Evolutionary conservation across 208 protist genomes (phyloP).

Genomic region (Phytomonas sp.): DNA sequence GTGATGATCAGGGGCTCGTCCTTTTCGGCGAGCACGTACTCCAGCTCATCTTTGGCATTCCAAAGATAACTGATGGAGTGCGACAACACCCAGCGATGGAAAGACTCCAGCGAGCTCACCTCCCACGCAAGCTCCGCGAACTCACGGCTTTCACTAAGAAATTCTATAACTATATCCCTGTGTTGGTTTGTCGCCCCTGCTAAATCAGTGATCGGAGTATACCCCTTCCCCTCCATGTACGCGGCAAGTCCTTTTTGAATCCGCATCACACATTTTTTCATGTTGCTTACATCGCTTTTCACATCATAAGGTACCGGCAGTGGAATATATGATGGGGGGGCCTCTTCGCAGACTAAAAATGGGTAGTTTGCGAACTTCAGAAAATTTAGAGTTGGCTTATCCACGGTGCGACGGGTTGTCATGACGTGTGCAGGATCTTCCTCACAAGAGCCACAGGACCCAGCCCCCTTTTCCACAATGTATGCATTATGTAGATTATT

Average conservation of each 20-base stretch:
- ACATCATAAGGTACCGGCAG: slow-evolving; percentile 73
- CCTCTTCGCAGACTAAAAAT: slow-evolving; percentile 74
- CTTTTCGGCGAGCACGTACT: slow-evolving; percentile 66
- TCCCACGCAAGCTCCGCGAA: slow-evolving; percentile 65
- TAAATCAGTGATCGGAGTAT: not conserved
- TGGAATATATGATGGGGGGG: slow-evolving; percentile 62
- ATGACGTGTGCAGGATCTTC: slow-evolving; percentile 13
- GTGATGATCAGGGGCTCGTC: slow-evolving; percentile 27
- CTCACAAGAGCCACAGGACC: not conserved
- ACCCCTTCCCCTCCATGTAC: slow-evolving; percentile 17
- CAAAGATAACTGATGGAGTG: slow-evolving; percentile 68
- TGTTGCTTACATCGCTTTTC: slow-evolving; percentile 33
- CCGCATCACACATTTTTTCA: slow-evolving; percentile 42
- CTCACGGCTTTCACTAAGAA: slow-evolving; percentile 31
- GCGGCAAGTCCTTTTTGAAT: slow-evolving; percentile 46
- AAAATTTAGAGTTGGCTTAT: slow-evolving; percentile 41
- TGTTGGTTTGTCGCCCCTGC: slow-evolving; percentile 1
- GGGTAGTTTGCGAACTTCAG: slow-evolving; percentile 76
- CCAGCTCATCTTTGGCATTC: slow-evolving; percentile 63
- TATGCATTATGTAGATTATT: slow-evolving; percentile 37
- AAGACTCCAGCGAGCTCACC: slow-evolving; percentile 71
- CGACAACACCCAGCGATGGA: slow-evolving; percentile 76
- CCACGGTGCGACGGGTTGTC: slow-evolving; percentile 54
- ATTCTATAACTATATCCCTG: slow-evolving; percentile 33
- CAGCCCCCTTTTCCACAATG: slow-evolving; percentile 22